Conservation (phyloP, 2,329 filamentous ascomycete species). For the Tothia fuscella region DNA sequence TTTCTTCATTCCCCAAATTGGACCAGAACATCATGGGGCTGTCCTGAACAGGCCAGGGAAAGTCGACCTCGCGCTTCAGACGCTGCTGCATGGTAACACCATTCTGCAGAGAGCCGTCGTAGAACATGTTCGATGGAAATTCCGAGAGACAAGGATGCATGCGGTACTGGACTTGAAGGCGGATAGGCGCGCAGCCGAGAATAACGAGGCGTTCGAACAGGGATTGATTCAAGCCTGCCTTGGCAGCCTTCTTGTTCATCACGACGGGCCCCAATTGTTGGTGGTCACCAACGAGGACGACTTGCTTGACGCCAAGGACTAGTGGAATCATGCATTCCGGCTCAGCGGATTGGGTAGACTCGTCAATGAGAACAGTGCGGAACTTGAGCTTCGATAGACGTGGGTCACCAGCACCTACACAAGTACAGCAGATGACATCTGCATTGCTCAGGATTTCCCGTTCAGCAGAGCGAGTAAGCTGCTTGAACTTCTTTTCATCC, state of each 20-base stretch:
- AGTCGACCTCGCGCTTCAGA: conserved; percentile 85
- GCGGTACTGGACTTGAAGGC: conserved; percentile 92
- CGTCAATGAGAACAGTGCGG: conserved; percentile 92
- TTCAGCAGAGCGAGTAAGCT: conserved; percentile 84
- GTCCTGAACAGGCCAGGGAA: conserved; percentile 90
- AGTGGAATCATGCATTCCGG: conserved; percentile 98
- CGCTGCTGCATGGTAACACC: conserved; percentile 85
- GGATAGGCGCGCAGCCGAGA: conserved; percentile 79
- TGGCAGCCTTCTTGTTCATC: conserved; percentile 99
- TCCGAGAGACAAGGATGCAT: conserved; percentile 98
- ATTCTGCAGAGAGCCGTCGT: conserved; percentile 93
- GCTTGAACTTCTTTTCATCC: conserved; percentile 98
- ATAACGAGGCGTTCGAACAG: conserved; percentile 93
- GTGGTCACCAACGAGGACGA: conserved; percentile 96
- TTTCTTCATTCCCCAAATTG: conserved; percentile 94
- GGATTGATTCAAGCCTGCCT: conserved; percentile 95
- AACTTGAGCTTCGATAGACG: conserved; percentile 96
- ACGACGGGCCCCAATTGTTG: conserved; percentile 97
- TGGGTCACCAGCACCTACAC: conserved; percentile 91
- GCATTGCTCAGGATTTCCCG: conserved; percentile 90
- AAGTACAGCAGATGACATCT: conserved; percentile 97
- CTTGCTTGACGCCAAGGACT: conserved; percentile 94
- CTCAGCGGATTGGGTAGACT: conserved; percentile 95
- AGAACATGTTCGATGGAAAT: conserved; percentile 99
- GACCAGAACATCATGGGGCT: conserved; percentile 99